Conservation (phyloP, 2,329 filamentous ascomycete species). For the Nigrograna mackinnonii region DNA sequence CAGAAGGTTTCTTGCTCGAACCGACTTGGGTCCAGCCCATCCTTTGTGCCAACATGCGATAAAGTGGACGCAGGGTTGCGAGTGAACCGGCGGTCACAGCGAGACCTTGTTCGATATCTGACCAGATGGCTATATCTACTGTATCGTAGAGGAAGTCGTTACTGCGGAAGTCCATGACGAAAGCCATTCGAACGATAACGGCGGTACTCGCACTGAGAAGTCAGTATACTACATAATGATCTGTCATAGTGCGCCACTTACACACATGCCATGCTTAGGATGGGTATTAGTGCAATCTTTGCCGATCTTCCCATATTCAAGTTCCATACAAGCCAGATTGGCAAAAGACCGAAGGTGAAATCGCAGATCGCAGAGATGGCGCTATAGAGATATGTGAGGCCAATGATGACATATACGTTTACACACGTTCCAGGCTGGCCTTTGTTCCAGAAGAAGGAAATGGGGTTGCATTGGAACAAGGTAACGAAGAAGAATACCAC, state of each 20-base stretch:
- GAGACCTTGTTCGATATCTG: slow-evolving; percentile 40
- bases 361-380: slow-evolving; percentile 51
- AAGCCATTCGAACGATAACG: slow-evolving; percentile 37
- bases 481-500: slow-evolving; percentile 51
- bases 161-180: slow-evolving; percentile 37
- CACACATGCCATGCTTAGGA: slow-evolving; percentile 57
- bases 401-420: slow-evolving; percentile 43
- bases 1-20: too few relatives aligned
- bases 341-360: slow-evolving; percentile 54
- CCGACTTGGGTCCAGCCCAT: too few relatives aligned
- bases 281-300: slow-evolving; percentile 50
- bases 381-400: slow-evolving; percentile 52
- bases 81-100: slow-evolving; percentile 40
- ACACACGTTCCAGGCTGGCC: slow-evolving; percentile 45
- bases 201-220: slow-evolving; percentile 33
- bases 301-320: slow-evolving; percentile 53
- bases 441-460: slow-evolving; percentile 54
- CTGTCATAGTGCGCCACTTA: slow-evolving; percentile 27
- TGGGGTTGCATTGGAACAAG: slow-evolving; percentile 55
- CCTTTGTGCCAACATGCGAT: slow-evolving; percentile 23
- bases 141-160: slow-evolving; percentile 40
- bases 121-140: slow-evolving; percentile 42
- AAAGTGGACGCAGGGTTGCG: slow-evolving; percentile 41
- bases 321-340: slow-evolving; percentile 56
- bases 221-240: background rate